Base-by-base conservation (phyloP, 331 rosid species). In the Acacia concinna region DNA sequence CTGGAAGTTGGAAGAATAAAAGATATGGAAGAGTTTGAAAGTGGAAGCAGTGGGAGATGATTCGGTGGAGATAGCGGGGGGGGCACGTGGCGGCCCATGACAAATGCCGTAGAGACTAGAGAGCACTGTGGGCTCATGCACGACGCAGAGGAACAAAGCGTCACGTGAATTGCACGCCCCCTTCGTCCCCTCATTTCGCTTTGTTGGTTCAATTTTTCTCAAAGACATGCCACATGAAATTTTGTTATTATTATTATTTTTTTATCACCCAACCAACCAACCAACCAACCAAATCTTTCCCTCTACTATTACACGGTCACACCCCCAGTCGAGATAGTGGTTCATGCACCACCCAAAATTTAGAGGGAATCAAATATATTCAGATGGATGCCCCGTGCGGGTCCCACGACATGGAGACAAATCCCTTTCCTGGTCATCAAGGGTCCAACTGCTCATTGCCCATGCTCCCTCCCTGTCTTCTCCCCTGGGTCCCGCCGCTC, bases 371-470 rank as follows among this genome's bases (percentile, higher is more conserved):
- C 7, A 71, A 27, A 68, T 52, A 68, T 68, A 41, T 4, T 2
- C 8, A 32, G 1, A 25, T 59, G 13, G 65, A 59, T 76, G 82
- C 83, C 62, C n/a, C 25, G 6, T 25, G 59, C 13, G 73, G 90
- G 87, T 56, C 89, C 87, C 73, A 74, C 82, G 32, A 32, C 25
- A 41, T 78, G 67, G 72, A 78, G 68, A 75, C 47, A 81, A 65
- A 70, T 65, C 43, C 27, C 43, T 18, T 68, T 18, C 74, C 46
- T 69, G 78, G 57, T 73, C 54, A 34, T 2, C 23, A 78, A 84
- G 70, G 88, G 82, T 81, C 87, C 94, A 80, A 75, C 75, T 84
- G 75, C 81, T 47, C 44, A 44, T 54, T 44, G 83, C 52, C 75
- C 60, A 78, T 78, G 44, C 66, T 77, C 83, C 71, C 66, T 77